Evolutionary conservation across 495 filamentous ascomycete genomes (phyloP), one percentile per base, ranked within the genome.

Genomic region (Penicillium verhagenii): DNA sequence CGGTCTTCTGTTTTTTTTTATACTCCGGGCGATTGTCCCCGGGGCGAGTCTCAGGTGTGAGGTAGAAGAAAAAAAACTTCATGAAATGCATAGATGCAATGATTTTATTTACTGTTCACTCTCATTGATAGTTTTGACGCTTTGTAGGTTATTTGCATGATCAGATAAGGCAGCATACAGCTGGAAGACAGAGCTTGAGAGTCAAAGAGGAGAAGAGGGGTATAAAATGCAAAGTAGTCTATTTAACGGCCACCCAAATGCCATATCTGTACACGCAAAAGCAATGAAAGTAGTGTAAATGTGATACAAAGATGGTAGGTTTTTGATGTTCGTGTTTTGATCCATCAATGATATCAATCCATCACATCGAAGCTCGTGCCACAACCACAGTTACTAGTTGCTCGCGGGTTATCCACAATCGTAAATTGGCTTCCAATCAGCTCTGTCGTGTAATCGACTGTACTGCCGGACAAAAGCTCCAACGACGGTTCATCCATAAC

Each of bases 381-480:
- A 76, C 95, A 98, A 0, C 94, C 94, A 79, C 94, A 98, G 69
- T 89, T 96, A 73, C 92, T 96, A 37, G 85, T 89, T 9, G 95
- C 94, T 24, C 83, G 70, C 0, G 95, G 94, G 64, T 96, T 97
- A 63, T 92, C 90, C 48, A 92, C 87, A 65, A 97, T 90, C 79
- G 92, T 96, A 71, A 98, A 98, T 75, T 97, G 92, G 57, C 91
- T 96, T 28, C 95, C 94, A 71, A 98, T 98, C 70, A 98, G 70
- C 77, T 97, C 94, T 80, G 90, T 94, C 1, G 91, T 96, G 72
- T 89, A 98, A 64, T 97, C 95, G 16, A 98, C 84, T 69, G 88
- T 95, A 68, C 91, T 96, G 9, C 92, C 94, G 67, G 90, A 92
- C 52, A 98, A 68, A 50, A 97, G 74, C 58, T 96, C 91, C 16